phyloP scores from a whole-genome alignment of 148 eudicot genomes.

The Polygonum aviculare region DNA sequence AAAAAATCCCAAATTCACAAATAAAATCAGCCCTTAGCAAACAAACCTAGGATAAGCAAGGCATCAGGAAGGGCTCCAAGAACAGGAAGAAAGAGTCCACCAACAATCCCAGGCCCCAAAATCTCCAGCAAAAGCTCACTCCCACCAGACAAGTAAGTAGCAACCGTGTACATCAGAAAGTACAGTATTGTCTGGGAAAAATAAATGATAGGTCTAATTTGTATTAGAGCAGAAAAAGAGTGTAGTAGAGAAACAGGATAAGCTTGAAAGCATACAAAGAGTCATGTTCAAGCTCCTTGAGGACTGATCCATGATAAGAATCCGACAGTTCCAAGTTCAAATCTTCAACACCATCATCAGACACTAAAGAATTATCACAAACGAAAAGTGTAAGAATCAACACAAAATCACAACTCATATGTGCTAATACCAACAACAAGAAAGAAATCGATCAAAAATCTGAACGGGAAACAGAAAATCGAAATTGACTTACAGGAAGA shows the following conservation, averaged over 20 bases:
- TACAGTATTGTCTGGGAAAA: too few relatives aligned
- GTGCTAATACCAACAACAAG: too few relatives aligned
- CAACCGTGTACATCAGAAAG: not conserved
- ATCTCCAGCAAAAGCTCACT: too few relatives aligned
- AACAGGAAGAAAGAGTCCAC: too few relatives aligned
- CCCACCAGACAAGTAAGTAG: too few relatives aligned
- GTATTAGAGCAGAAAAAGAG: not conserved
- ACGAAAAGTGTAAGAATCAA: not conserved
- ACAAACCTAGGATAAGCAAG: too few relatives aligned
- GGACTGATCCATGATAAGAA: slow-evolving; percentile 9
- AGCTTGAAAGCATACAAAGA: slow-evolving; percentile 54
- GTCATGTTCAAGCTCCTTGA: slow-evolving; percentile 33
- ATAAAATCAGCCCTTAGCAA: too few relatives aligned
- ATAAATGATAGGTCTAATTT: not conserved
- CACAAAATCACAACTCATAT: not conserved
- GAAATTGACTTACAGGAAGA: slow-evolving; percentile 11
- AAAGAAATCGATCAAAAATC: too few relatives aligned
- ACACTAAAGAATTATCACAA: not conserved
- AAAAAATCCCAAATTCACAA: not conserved
- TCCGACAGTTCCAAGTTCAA: not conserved
- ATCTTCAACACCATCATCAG: slow-evolving; percentile 18
- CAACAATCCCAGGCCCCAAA: too few relatives aligned
- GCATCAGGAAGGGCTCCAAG: too few relatives aligned
- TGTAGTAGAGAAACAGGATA: not conserved
- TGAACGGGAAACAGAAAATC: slow-evolving; percentile 13